These are phyloP conservation scores for Austroboletus eburneus DNA, from an alignment of 768 basidiomycete species.

Conservation along the genomic window DNA sequence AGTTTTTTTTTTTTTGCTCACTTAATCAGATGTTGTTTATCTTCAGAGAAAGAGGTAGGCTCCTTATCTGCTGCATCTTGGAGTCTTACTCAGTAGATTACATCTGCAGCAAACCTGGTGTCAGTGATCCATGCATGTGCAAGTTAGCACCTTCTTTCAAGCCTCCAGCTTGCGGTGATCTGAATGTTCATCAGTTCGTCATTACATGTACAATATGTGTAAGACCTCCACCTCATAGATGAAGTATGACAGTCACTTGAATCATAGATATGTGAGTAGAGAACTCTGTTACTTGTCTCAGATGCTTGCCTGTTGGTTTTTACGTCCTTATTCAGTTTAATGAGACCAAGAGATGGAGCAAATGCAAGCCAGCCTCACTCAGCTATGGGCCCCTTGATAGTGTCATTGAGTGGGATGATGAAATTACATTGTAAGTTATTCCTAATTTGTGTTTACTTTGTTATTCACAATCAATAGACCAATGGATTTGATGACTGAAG, in stretches of 20 bases:
- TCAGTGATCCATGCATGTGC: too few relatives aligned
- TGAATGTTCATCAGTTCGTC: background rate
- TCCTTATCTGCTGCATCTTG: too few relatives aligned
- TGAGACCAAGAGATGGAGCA: too few relatives aligned
- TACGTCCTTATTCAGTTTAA: slow-evolving; percentile 2
- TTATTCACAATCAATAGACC: background rate
- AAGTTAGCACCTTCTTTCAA: too few relatives aligned
- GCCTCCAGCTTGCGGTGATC: too few relatives aligned
- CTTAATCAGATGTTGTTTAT: too few relatives aligned
- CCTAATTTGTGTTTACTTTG: background rate
- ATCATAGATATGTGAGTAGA: slow-evolving; percentile 12
- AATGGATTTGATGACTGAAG: background rate
- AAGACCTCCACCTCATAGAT: background rate
- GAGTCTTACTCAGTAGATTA: too few relatives aligned
- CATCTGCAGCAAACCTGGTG: too few relatives aligned
- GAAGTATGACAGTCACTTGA: background rate
- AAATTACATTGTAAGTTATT: background rate
- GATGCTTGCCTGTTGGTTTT: slow-evolving; percentile 14
- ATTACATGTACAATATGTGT: slow-evolving; percentile 5
- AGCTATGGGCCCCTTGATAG: background rate
- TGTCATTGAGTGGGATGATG: slow-evolving; percentile 2
- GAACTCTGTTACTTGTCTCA: slow-evolving; percentile 3
- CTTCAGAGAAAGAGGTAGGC: too few relatives aligned
- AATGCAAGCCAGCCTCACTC: background rate
- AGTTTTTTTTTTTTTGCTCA: too few relatives aligned